These are phyloP conservation scores for Hericium erinaceus DNA, from an alignment of 768 basidiomycete genomes.

Conservation along the genomic window DNA sequence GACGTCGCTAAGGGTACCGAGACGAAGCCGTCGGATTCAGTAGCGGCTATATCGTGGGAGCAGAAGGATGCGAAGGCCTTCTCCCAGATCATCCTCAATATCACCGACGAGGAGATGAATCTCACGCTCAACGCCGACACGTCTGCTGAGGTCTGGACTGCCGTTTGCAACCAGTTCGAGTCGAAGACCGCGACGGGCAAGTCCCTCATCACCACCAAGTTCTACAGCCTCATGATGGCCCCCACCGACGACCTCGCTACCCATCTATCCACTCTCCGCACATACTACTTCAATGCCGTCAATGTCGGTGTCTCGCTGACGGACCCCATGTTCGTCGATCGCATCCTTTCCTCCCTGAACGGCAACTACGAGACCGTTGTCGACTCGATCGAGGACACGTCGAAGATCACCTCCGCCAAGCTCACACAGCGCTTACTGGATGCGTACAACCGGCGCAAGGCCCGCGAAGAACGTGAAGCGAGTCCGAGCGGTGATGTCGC, in stretches of 20 bases:
- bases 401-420: background rate
- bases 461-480: background rate
- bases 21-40: background rate
- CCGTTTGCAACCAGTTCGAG: too few relatives aligned
- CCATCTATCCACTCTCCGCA: background rate
- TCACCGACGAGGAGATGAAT: too few relatives aligned
- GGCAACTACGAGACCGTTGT: background rate
- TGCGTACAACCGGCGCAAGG: background rate
- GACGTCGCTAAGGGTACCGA: background rate
- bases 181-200: too few relatives aligned
- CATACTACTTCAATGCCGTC: background rate
- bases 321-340: background rate
- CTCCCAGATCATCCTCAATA: background rate
- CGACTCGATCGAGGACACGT: background rate
- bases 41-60: background rate
- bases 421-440: background rate
- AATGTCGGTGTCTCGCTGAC: background rate
- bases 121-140: too few relatives aligned
- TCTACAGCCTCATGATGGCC: background rate
- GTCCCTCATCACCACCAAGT: too few relatives aligned
- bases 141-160: too few relatives aligned
- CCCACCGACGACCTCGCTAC: background rate
- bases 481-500: background rate
- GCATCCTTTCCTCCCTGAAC: background rate
- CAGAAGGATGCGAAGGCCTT: background rate